Conservation (phyloP, 2,329 filamentous ascomycete genomes). For the Colletotrichum sp. region DNA sequence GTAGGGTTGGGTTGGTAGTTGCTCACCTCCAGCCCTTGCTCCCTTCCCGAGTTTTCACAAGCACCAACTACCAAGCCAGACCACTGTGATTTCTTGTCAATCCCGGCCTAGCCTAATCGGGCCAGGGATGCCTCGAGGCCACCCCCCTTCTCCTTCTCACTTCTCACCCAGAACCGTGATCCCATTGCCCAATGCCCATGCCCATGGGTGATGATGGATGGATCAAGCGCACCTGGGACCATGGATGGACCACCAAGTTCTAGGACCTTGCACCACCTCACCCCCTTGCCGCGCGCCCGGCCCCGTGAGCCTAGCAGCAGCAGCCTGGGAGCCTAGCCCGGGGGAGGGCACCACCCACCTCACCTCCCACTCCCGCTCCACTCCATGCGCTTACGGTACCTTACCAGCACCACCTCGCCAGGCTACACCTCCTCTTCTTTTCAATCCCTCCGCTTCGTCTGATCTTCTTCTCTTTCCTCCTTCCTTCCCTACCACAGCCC, state of each 20-base stretch:
- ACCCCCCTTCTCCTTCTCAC: background rate
- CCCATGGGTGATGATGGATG: background rate
- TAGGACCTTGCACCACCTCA: background rate
- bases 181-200: background rate
- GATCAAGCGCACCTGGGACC: background rate
- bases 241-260: background rate
- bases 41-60: background rate
- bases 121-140: background rate
- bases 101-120: background rate
- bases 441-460: conserved; percentile 16
- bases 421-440: conserved; percentile 15
- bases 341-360: background rate
- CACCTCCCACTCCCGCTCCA: background rate
- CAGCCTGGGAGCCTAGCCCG: background rate
- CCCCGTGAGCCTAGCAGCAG: conserved; percentile 8
- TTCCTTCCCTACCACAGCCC: conserved; percentile 13
- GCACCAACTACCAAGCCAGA: background rate
- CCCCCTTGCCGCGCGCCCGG: conserved; percentile 22
- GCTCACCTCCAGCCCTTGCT: background rate
- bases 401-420: conserved; percentile 7
- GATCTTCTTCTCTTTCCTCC: conserved; percentile 10
- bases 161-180: background rate
- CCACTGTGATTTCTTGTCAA: background rate
- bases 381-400: background rate
- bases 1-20: background rate